Percentiles rank a stretch among this genome's conserved stretches.
These are phyloP conservation scores for Populus tomentosa DNA, from an alignment of 441 rosid genomes.

Conservation along the genomic window DNA sequence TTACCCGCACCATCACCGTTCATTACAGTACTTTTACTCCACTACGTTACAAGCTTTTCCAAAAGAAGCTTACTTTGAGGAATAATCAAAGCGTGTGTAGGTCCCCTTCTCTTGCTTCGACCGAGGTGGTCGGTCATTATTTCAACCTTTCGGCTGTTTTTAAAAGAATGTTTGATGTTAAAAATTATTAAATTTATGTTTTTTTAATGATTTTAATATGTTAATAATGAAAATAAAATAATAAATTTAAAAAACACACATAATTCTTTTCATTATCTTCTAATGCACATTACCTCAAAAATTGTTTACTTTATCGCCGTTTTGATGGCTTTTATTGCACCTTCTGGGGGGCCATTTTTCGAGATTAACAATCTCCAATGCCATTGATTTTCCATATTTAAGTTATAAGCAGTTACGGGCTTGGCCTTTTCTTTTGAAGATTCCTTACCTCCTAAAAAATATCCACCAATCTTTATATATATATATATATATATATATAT, in stretches of 20 bases:
- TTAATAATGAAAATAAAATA: too few species aligned
- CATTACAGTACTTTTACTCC: too few species aligned
- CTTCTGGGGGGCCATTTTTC: not conserved
- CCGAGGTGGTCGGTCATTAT: too few species aligned
- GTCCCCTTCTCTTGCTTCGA: not conserved
- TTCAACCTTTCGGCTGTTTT: too few species aligned
- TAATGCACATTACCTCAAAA: not conserved
- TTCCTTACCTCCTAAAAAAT: not conserved
- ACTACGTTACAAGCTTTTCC: not conserved
- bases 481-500: too few species aligned
- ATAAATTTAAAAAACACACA: not conserved
- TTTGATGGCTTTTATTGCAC: too few species aligned
- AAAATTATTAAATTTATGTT: not conserved
- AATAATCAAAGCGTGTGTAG: not conserved
- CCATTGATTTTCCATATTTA: too few species aligned
- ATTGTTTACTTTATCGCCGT: not conserved
- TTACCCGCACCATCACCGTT: conserved; percentile 5
- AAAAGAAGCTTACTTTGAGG: not conserved
- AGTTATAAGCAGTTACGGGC: too few species aligned
- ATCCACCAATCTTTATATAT: too few species aligned
- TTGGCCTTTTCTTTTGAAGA: not conserved
- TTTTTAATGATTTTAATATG: not conserved
- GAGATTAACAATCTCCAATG: too few species aligned
- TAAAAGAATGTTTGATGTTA: too few species aligned
- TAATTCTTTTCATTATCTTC: not conserved